These are phyloP conservation scores for Leccinum olivaceopallidum DNA, from an alignment of 768 basidiomycete genomes.

Conservation along the genomic window DNA sequence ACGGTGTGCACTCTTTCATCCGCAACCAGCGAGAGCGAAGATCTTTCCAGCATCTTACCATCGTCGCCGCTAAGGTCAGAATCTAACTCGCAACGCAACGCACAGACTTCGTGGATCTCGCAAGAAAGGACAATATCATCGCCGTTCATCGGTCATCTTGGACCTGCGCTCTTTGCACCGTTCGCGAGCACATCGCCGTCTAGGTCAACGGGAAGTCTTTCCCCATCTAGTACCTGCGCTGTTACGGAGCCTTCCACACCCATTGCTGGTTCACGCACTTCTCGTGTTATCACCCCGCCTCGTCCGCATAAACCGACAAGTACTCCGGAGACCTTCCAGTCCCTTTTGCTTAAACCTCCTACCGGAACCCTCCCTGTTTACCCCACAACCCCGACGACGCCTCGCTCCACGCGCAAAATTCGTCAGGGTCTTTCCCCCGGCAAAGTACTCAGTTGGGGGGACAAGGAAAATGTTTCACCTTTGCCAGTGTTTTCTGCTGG, in stretches of 20 bases:
- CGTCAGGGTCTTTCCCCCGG: constrained; percentile 34
- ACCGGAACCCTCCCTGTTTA: constrained; percentile 28
- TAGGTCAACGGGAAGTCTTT: constrained; percentile 5
- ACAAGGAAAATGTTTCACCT: constrained; percentile 68
- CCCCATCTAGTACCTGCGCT: constrained; percentile 2
- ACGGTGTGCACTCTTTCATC: constrained; percentile 8
- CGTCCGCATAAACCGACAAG: constrained; percentile 38
- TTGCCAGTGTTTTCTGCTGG: constrained; percentile 37
- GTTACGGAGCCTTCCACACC: constrained; percentile 32
- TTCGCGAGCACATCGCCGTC: constrained; percentile 1
- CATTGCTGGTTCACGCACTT: constrained; percentile 15
- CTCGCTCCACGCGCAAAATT: constrained; percentile 26
- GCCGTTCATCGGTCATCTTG: constrained; percentile 28
- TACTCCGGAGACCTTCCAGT: constrained; percentile 34
- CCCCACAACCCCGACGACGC: constrained; percentile 33
- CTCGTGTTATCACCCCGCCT: constrained; percentile 33
- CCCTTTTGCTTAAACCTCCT: constrained; percentile 30
- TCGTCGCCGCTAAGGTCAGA: constrained; percentile 8
- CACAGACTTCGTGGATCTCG: constrained; percentile 1
- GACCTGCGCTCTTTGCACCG: constrained; percentile 30
- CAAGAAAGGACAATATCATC: constrained; percentile 7
- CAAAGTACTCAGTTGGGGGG: constrained; percentile 37
- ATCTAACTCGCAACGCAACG: constrained; percentile 4
- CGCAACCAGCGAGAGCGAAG: constrained; percentile 3
- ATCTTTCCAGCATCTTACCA: constrained; percentile 9